phyloP scores from a whole-genome alignment of 2,329 filamentous ascomycete species.

The Diaporthe eres region DNA sequence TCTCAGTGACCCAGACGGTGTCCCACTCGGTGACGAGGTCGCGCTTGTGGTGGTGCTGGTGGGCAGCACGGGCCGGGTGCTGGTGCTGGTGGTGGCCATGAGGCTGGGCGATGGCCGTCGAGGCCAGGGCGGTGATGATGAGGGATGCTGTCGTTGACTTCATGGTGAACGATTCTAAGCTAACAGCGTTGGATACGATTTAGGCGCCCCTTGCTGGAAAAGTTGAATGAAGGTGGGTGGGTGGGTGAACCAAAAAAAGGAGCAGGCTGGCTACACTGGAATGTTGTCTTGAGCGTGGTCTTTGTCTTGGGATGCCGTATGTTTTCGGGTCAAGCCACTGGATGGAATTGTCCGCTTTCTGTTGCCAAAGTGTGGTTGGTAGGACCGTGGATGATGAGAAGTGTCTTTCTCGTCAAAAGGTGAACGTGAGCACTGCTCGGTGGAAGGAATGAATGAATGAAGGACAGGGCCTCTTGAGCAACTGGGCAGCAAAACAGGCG shows the following conservation, averaged over 20 bases:
- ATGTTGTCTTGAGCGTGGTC: constrained; percentile 29
- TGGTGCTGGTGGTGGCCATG: constrained; percentile 55
- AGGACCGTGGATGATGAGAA: constrained; percentile 30
- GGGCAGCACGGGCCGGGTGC: constrained; percentile 48
- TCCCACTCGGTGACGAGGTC: constrained; percentile 61
- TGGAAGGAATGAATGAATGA: constrained; percentile 41
- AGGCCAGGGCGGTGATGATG: constrained; percentile 59
- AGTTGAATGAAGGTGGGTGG: constrained; percentile 39
- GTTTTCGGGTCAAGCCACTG: constrained; percentile 27
- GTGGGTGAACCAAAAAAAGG: constrained; percentile 35
- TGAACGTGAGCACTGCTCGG: constrained; percentile 42
- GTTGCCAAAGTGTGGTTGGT: constrained; percentile 33
- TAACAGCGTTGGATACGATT: constrained; percentile 7
- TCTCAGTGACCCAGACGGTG: constrained; percentile 66
- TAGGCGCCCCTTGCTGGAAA: constrained; percentile 18
- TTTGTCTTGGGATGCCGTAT: constrained; percentile 32
- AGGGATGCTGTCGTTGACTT: constrained; percentile 55
- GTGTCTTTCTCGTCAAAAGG: constrained; percentile 30
- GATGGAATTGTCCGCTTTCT: constrained; percentile 15
- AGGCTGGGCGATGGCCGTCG: constrained; percentile 65
- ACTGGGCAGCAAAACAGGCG: constrained; percentile 32
- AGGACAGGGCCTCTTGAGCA: constrained; percentile 21
- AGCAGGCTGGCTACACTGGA: constrained; percentile 32
- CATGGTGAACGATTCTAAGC: constrained; percentile 52
- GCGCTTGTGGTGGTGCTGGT: constrained; percentile 58